Conservation (phyloP, 2,329 filamentous ascomycete genomes). For the Chrysoporthe puriensis region DNA sequence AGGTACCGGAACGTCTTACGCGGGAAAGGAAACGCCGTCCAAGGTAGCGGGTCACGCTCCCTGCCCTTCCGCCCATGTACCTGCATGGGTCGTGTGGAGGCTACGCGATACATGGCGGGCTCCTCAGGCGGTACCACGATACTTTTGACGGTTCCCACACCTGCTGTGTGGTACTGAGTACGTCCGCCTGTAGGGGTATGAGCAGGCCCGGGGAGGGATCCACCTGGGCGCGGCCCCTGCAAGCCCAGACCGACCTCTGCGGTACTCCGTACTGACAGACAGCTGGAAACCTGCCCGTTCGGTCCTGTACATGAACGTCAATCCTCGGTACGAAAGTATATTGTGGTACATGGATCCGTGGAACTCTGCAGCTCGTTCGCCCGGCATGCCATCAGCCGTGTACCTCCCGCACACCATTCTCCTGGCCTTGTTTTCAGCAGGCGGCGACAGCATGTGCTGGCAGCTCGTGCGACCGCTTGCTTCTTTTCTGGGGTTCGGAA, state of each 20-base stretch:
- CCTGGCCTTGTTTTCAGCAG: slow-evolving; percentile 8
- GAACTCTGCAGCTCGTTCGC: slow-evolving; percentile 11
- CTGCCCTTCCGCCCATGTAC: slow-evolving; percentile 23
- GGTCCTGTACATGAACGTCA: slow-evolving; percentile 1
- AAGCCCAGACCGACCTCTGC: neutral
- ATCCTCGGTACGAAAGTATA: neutral
- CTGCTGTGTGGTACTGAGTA: neutral
- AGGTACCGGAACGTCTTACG: slow-evolving; percentile 28
- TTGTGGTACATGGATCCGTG: slow-evolving; percentile 3
- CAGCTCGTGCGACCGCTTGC: slow-evolving; percentile 5
- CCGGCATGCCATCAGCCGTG: neutral
- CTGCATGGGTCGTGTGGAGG: slow-evolving; percentile 22
- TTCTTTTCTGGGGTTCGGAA: neutral
- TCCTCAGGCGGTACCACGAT: slow-evolving; percentile 11
- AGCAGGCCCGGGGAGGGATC: slow-evolving; percentile 18
- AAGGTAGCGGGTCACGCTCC: slow-evolving; percentile 26
- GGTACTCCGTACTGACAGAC: too few relatives aligned
- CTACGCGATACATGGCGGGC: slow-evolving; percentile 6
- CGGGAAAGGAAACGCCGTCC: slow-evolving; percentile 27
- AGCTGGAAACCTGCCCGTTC: neutral
- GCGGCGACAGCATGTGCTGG: neutral
- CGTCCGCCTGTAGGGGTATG: neutral
- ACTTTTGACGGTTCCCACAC: neutral
- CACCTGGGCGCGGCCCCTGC: slow-evolving; percentile 19
- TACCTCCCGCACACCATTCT: neutral